A percentile compares a stretch with the other conserved stretches of the same genome.
These are phyloP conservation scores for Rhazya stricta DNA, from an alignment of 257 asterid species.

Conservation along the genomic window DNA sequence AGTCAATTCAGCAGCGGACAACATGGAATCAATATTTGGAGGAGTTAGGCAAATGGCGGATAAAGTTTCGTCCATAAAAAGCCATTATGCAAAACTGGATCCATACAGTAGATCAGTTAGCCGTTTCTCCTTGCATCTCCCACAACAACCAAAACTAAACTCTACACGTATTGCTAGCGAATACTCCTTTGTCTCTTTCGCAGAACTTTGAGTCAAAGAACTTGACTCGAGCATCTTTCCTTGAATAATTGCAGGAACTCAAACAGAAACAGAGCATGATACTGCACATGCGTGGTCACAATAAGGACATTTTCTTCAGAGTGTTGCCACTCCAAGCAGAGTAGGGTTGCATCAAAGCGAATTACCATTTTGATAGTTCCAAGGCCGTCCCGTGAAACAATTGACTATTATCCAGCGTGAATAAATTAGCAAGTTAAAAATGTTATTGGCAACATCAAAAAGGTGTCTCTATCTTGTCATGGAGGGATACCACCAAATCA, in stretches of 20 bases:
- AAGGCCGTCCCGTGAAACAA: neutral
- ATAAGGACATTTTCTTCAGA: neutral
- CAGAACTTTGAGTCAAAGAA: neutral
- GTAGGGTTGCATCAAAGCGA: neutral
- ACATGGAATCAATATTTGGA: too few species aligned
- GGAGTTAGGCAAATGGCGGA: too few species aligned
- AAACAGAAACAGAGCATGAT: neutral
- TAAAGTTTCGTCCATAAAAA: too few species aligned
- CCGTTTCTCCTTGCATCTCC: neutral
- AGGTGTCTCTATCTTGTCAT: slow-evolving; percentile 61
- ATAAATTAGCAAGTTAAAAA: slow-evolving; percentile 12
- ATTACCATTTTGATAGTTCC: neutral
- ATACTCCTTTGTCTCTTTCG: neutral
- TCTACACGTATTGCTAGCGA: neutral
- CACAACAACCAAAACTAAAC: too few species aligned
- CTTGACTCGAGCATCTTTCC: neutral
- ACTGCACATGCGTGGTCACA: neutral
- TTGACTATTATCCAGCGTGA: neutral
- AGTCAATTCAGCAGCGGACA: neutral
- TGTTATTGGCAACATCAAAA: slow-evolving; percentile 5
- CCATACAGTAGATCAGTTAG: neutral
- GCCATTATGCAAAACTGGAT: neutral
- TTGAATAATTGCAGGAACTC: neutral
- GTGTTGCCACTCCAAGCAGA: neutral
- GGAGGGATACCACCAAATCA: slow-evolving; percentile 71